Evolutionary conservation across 1,284 basidiomycete genomes (phyloP).

Genomic region (Heterobasidion annosum): DNA sequence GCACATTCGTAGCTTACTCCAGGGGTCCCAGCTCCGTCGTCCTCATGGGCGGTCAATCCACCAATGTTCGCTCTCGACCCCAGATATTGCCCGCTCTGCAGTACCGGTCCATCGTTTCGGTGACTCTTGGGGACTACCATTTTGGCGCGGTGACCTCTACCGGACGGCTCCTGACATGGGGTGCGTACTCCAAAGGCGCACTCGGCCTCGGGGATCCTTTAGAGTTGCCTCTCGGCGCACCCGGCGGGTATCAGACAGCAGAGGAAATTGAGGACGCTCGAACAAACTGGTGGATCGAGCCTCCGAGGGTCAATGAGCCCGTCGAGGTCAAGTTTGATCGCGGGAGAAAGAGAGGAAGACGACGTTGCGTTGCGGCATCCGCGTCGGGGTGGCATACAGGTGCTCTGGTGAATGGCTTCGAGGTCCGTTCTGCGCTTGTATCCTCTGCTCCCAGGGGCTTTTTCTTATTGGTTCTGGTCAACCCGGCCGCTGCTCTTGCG

Average conservation of each 20-base stretch:
- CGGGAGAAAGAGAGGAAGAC: conserved; percentile 30
- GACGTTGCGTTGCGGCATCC: conserved; percentile 72
- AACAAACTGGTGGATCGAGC: conserved; percentile 17
- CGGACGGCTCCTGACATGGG: conserved; percentile 83
- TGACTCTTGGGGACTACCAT: conserved; percentile 88
- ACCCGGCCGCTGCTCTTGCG: too few species aligned
- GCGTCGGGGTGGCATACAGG: conserved; percentile 87
- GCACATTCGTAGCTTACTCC: conserved; percentile 76
- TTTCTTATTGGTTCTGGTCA: too few species aligned
- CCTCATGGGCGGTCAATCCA: conserved; percentile 48
- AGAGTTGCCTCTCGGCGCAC: conserved; percentile 36
- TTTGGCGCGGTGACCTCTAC: conserved; percentile 71
- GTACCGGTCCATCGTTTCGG: conserved; percentile 68
- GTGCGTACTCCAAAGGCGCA: conserved; percentile 68
- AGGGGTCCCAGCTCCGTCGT: conserved; percentile 58
- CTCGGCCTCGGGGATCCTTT: conserved; percentile 74
- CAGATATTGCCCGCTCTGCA: conserved; percentile 65
- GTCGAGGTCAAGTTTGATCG: conserved; percentile 24
- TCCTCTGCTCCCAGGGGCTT: too few species aligned
- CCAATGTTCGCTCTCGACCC: conserved; percentile 35
- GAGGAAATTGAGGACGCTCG: conserved; percentile 17
- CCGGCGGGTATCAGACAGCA: conserved; percentile 49
- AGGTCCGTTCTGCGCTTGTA: conserved; percentile 26
- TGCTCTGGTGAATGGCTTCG: conserved; percentile 74
- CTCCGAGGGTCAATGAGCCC: conserved; percentile 23